Percentiles rank a stretch among this genome's conserved stretches.
Conservation (phyloP, 2,329 filamentous ascomycete genomes). For the Ophiocordyceps polyrhachis-furcata region DNA sequence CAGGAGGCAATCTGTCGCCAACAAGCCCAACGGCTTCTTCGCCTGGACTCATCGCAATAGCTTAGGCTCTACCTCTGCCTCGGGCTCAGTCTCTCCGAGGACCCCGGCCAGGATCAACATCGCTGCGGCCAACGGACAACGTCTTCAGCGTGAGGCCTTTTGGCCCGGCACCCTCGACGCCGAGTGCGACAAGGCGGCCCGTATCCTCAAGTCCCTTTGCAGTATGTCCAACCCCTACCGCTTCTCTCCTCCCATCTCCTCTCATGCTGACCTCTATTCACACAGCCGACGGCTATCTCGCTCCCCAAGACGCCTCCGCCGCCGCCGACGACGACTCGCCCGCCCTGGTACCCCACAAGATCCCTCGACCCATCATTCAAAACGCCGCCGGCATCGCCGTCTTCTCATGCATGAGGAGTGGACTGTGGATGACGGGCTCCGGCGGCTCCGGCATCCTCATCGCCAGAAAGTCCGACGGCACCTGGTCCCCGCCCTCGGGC, state of each 20-base stretch:
- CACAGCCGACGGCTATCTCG: conserved; percentile 37
- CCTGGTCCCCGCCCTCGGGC: conserved; percentile 55
- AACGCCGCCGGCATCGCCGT: conserved; percentile 41
- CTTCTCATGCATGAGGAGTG: conserved; percentile 15
- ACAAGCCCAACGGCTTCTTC: conserved; percentile 15
- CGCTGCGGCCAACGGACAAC: conserved; percentile 30
- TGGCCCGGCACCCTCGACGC: conserved; percentile 59
- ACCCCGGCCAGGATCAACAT: conserved; percentile 16
- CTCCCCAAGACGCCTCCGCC: conserved; percentile 3
- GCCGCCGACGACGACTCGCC: not conserved
- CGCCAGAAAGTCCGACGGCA: conserved; percentile 35
- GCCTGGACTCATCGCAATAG: conserved; percentile 32
- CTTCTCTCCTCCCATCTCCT: not conserved
- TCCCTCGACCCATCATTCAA: conserved; percentile 26
- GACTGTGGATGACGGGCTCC: conserved; percentile 11
- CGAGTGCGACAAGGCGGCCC: conserved; percentile 58
- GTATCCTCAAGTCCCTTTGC: conserved; percentile 57
- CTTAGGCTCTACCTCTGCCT: conserved; percentile 2
- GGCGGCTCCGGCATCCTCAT: conserved; percentile 41
- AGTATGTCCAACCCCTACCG: conserved; percentile 16
- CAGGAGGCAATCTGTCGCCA: conserved; percentile 19
- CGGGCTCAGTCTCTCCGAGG: not conserved
- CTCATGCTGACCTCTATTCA: not conserved
- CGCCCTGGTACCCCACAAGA: conserved; percentile 7
- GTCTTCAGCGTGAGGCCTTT: conserved; percentile 55